phyloP scores from a whole-genome alignment of 495 filamentous ascomycete species.

The Echria macrotheca region DNA sequence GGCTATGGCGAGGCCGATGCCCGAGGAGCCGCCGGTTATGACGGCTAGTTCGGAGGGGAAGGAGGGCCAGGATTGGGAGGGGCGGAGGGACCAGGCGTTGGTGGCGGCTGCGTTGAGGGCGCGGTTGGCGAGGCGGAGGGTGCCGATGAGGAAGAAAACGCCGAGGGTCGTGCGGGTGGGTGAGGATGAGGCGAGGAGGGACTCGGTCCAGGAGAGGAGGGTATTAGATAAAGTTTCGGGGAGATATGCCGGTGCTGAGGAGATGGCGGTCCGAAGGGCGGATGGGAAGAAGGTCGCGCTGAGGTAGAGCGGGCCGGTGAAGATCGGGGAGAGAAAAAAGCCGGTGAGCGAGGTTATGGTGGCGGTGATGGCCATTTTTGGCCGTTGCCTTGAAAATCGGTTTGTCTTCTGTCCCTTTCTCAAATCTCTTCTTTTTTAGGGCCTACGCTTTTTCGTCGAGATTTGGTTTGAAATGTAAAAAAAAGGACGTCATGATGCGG shows the following conservation, averaged over 20 bases:
- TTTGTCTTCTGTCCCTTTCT: too few relatives aligned
- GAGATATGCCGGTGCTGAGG: not conserved
- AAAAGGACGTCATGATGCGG: too few relatives aligned
- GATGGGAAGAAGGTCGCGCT: not conserved
- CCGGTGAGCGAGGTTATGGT: too few relatives aligned
- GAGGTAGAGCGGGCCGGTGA: not conserved
- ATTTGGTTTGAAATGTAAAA: too few relatives aligned
- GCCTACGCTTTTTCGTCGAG: too few relatives aligned
- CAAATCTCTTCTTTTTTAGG: too few relatives aligned
- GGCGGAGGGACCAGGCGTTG: slow-evolving; percentile 30
- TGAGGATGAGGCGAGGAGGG: too few relatives aligned
- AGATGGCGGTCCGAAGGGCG: not conserved
- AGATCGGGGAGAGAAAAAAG: not conserved
- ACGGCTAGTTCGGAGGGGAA: slow-evolving; percentile 63
- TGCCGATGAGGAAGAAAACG: slow-evolving; percentile 21
- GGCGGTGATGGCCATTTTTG: too few relatives aligned
- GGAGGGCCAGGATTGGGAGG: slow-evolving; percentile 26
- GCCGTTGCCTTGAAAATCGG: too few relatives aligned
- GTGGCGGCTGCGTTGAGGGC: slow-evolving; percentile 40
- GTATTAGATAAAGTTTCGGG: not conserved
- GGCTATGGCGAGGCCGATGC: slow-evolving; percentile 56
- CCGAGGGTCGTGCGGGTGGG: not conserved
- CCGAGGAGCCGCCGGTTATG: slow-evolving; percentile 61
- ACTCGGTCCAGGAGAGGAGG: not conserved
- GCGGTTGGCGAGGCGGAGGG: slow-evolving; percentile 37